Conservation (phyloP, 2,329 filamentous ascomycete species). For the Xylariaceae sp. region DNA sequence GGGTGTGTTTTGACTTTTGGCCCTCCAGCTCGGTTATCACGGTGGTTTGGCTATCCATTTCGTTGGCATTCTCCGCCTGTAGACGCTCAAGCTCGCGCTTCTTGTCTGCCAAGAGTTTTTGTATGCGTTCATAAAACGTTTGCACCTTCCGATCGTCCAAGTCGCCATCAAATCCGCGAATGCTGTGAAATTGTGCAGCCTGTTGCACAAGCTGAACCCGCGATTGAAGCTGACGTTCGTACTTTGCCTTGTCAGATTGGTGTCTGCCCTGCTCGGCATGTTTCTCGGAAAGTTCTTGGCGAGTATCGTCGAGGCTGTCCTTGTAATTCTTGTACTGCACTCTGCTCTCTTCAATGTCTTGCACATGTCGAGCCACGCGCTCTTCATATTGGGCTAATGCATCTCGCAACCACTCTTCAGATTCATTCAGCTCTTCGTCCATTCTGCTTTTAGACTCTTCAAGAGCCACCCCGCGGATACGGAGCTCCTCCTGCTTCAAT, state of each 20-base stretch:
- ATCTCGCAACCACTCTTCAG: slow-evolving; percentile 69
- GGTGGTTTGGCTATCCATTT: slow-evolving; percentile 68
- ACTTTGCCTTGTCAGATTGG: slow-evolving; percentile 80
- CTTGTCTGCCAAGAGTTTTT: slow-evolving; percentile 72
- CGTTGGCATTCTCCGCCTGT: slow-evolving; percentile 68
- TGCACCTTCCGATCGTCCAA: slow-evolving; percentile 69
- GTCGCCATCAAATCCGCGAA: slow-evolving; percentile 79
- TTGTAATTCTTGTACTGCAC: slow-evolving; percentile 64
- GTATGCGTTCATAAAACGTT: slow-evolving; percentile 73
- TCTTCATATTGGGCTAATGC: slow-evolving; percentile 75
- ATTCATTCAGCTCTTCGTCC: slow-evolving; percentile 66
- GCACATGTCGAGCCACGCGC: slow-evolving; percentile 60
- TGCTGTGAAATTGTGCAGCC: slow-evolving; percentile 69
- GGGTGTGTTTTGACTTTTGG: slow-evolving; percentile 65
- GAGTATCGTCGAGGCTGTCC: slow-evolving; percentile 41
- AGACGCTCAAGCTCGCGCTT: slow-evolving; percentile 71
- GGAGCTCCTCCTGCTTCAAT: slow-evolving; percentile 70
- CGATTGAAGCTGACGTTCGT: slow-evolving; percentile 71
- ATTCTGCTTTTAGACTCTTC: slow-evolving; percentile 67
- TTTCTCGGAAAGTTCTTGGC: slow-evolving; percentile 48
- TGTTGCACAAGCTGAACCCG: slow-evolving; percentile 73
- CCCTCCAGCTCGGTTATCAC: slow-evolving; percentile 70
- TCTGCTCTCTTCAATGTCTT: slow-evolving; percentile 60
- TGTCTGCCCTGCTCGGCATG: slow-evolving; percentile 68
- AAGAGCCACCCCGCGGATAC: slow-evolving; percentile 66